These are phyloP conservation scores for Trichophaea hybrida DNA, from an alignment of 2,329 filamentous ascomycete species.

Conservation along the genomic window DNA sequence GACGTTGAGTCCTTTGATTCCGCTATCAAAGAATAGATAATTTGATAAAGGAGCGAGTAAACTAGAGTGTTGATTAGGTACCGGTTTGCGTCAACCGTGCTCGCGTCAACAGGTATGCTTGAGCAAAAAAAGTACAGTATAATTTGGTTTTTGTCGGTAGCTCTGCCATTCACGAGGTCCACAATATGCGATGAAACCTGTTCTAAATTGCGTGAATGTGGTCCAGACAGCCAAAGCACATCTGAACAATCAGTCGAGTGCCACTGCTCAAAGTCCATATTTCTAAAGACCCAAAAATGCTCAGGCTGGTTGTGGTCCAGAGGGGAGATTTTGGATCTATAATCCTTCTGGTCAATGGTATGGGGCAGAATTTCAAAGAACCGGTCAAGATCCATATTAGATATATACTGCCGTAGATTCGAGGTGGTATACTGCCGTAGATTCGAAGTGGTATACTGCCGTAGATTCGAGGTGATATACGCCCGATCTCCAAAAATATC, in stretches of 20 bases:
- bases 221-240: not conserved
- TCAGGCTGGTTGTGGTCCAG: not conserved
- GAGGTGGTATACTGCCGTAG: too few species aligned
- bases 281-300: not conserved
- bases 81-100: not conserved
- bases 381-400: not conserved
- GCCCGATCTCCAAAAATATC: not conserved
- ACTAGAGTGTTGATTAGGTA: not conserved
- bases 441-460: too few species aligned
- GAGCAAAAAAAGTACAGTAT: not conserved
- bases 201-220: not conserved
- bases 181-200: not conserved
- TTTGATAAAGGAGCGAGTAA: not conserved
- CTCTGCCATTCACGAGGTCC: not conserved
- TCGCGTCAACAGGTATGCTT: too few species aligned
- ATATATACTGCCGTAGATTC: too few species aligned
- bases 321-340: not conserved
- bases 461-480: too few species aligned
- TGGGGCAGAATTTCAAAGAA: not conserved
- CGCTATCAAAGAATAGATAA: not conserved
- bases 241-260: not conserved
- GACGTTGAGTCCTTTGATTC: not conserved
- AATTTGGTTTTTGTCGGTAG: not conserved
- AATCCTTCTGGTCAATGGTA: not conserved
- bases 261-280: not conserved